Evolutionary conservation across 371 early-diverging fungal genomes (phyloP), one percentile per base, ranked within the genome.

Genomic region (Nematocida displodere): DNA sequence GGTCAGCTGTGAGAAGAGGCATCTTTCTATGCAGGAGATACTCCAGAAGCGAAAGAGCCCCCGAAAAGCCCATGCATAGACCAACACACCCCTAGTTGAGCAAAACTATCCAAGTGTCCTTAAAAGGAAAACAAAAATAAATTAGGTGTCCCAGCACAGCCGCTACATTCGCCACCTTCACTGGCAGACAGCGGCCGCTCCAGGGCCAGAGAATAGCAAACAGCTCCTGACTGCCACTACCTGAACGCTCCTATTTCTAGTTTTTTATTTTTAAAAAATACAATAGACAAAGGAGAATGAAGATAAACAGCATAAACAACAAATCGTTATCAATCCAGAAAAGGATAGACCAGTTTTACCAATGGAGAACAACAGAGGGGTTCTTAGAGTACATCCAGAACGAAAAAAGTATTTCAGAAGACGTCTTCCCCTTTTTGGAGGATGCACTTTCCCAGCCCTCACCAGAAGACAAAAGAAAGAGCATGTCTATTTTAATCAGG

Each of bases 1-100:
- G 37, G 81, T 83, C 0, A 66, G 75, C 53, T 56, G 80, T 37
- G 76, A 81, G 36, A 71, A 61, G 33, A 71, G 61, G 47, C 75
- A 71, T 33, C 58, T 64, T 33, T 39, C 61, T 17, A 58, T 65
- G 53, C 75, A 67, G 40, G 75, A 71, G 36, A 75, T 75, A 20
- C 64, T 78, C 20, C 71, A 71, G 46, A 64, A 63, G 28, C 31
- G 75, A 40, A 68, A 40, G n/a, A n/a, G n/a, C n/a, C n/a, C n/a
- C n/a, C n/a, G n/a, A 58, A 64, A 56, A 48, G 37, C 67, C 24
- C 26, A 22, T 36, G 36, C 17, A 63, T 20, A 49, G 44, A 42
- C 11, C n/a, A 42, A 42, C 8, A 11, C 53, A 13, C 44, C 44
- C 44, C 13, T n/a, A 13, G 13, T n/a, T 44, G 44, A 13, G n/a